phyloP scores from a whole-genome alignment of 495 filamentous ascomycete species.

The Tirmania nivea region DNA sequence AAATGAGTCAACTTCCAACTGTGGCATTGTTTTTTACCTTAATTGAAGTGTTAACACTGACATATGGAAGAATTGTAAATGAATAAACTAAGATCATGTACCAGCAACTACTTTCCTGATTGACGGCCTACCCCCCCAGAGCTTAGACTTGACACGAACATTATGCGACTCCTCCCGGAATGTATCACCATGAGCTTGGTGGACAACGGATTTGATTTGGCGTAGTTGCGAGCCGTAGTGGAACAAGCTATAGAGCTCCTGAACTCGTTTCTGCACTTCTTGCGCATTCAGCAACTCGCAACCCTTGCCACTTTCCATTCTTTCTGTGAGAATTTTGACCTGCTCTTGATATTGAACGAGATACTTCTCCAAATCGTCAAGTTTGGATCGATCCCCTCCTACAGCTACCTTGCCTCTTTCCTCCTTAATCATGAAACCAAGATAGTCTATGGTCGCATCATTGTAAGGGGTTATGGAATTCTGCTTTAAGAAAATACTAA shows the following conservation, averaged over 20 bases:
- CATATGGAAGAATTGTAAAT: no score
- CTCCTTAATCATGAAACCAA: conserved; percentile 21
- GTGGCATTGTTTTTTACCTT: no score
- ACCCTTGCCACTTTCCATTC: neutral
- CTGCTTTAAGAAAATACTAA: conserved; percentile 22
- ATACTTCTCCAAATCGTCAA: neutral
- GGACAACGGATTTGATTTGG: neutral
- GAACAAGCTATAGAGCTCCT: neutral
- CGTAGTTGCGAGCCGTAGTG: neutral
- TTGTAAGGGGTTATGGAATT: conserved; percentile 23
- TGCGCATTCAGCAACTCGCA: neutral
- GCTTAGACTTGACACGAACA: neutral
- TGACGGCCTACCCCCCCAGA: neutral
- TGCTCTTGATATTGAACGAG: neutral
- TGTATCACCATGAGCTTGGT: neutral
- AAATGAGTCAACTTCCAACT: no score
- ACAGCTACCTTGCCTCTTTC: conserved; percentile 9
- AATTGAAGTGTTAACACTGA: no score
- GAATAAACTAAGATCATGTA: no score
- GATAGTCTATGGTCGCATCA: conserved; percentile 23
- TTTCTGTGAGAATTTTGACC: neutral
- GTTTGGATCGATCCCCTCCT: neutral
- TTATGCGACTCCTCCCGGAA: neutral
- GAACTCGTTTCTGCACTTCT: neutral
- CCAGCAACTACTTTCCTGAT: neutral